Base-by-base conservation (phyloP, 1,139 yeast species). In the Hyphopichia wangnamkhiaoensis region DNA sequence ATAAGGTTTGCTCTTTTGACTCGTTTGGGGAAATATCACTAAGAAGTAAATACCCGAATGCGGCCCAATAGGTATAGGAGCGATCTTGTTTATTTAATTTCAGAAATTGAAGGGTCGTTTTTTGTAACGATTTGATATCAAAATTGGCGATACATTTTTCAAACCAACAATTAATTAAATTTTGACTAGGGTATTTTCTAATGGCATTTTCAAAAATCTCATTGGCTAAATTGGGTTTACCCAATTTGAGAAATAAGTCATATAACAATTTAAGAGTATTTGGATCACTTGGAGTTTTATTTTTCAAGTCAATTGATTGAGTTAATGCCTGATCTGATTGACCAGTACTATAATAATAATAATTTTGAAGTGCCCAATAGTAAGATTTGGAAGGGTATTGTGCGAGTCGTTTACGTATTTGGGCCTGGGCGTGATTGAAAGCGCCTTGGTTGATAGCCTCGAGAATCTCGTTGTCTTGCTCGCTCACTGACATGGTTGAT, bases 301-400 rank as follows among this genome's bases (percentile, higher is more conserved):
- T 57, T 39, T 75, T 57, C 10, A 82, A 65, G n/a, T 62, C 57
- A 6, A 61, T 46, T 23, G 78, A 74, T 25, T 64, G 60, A 12
- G 59, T 57, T 12, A 76, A 49, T 1, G 85, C 80, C 38, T 72
- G 76, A 0, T 58, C 54, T 4, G 51, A 47, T 37, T 74, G 65
- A 14, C 83, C 80, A 39, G 65, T 67, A 37, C 66, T 63, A 29
- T 65, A 63, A 17, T 66, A 57, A 2, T 75, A 61, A 47, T 68
- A 72, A 35, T 74, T 74, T 39, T 70, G 65, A 37, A 82, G 60
- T 0, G 83, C 80, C 50, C 70, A 65, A 52, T 75, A 79, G 53
- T 76, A 78, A 13, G 76, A 69, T 39, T 73, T 71, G 26, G 73
- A 68, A 1, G 95, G 94, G 41, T 66, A 63, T 52, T 76, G 76